Base-by-base conservation (phyloP, 768 basidiomycete genomes). In the Leccinum rimulosum region DNA sequence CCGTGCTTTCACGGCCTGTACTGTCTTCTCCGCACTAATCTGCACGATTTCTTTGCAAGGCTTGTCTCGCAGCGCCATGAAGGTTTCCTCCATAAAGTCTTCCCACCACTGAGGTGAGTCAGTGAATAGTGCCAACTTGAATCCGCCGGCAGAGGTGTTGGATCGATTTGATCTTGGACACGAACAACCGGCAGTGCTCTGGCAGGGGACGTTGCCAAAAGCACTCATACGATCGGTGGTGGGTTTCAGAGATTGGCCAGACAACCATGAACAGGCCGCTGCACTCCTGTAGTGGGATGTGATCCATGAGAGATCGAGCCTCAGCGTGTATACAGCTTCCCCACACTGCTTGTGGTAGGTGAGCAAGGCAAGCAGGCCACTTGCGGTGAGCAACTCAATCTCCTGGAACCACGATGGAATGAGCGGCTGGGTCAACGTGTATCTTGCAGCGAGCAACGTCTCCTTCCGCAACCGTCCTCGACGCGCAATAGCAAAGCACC, bases 401-500 rank as follows among this genome's bases (percentile, higher is more conserved):
- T 73, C 74, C 50, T 66, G 30, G 17, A 68, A 66, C 57, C 66
- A 65, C 5, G 54, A 48, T 1, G 70, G 66, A 11, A 67, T 50
- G 36, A 74, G 61, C 3, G 73, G 68, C 30, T 68, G 55, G 14
- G 64, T 47, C 50, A 77, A 58, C 1, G 75, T 71, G 45, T 61
- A 58, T n/a, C 54, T 68, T 2, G 74, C 72, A 12, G 75, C 72
- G 2, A 69, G 58, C 9, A 60, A 27, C 0, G 70, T 70, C 58
- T 74, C 66, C 2, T 67, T 59, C 31, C 48, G 53, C 36, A 73
- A 52, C 5, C 36, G 33, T 19, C 61, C 67, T 2, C 57, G 66
- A 22, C 57, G 58, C 2, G 74, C 71, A 6, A 76, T 63, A 1
- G 72, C 74, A 54, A 73, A 77, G 4, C 68, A 67, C 1, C 68